A percentile compares a stretch with the other conserved stretches of the same genome.
phyloP scores from a whole-genome alignment of 495 filamentous ascomycete species.

The Xeromyces bisporus region DNA sequence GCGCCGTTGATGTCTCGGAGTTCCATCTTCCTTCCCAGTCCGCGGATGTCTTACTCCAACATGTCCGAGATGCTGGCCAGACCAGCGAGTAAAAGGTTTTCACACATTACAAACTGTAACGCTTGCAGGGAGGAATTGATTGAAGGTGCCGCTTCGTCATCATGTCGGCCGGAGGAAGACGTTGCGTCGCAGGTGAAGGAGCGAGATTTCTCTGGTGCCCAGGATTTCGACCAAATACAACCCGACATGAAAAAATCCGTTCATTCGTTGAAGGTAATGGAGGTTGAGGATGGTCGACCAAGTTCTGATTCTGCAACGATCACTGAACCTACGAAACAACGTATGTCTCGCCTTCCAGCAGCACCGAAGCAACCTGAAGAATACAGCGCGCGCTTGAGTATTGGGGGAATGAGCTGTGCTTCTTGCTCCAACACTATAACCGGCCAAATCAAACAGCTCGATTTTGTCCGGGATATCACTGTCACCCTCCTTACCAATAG shows the following conservation, averaged over 20 bases:
- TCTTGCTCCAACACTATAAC: conserved; percentile 41
- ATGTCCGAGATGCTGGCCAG: conserved; percentile 13
- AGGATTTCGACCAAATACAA: conserved; percentile 1
- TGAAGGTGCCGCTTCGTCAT: conserved; percentile 2
- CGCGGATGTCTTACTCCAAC: conserved; percentile 10
- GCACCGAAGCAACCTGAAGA: conserved; percentile 5
- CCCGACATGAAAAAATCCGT: too few species aligned
- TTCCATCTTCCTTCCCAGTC: conserved; percentile 10
- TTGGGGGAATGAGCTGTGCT: conserved; percentile 51
- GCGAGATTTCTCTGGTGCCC: not conserved
- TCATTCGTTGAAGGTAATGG: conserved; percentile 1
- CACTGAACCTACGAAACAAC: not conserved
- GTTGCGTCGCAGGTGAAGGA: conserved; percentile 4
- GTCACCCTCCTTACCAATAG: conserved; percentile 45
- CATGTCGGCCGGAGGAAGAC: conserved; percentile 1
- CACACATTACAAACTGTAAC: conserved; percentile 31
- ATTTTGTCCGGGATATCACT: conserved; percentile 35
- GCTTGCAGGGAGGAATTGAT: conserved; percentile 28
- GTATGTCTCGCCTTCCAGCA: not conserved
- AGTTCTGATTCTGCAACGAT: not conserved
- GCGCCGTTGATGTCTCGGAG: conserved; percentile 16
- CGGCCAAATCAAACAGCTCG: conserved; percentile 27
- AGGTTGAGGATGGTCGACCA: not conserved
- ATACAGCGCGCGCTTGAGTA: conserved; percentile 30
- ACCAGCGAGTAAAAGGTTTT: conserved; percentile 9